phyloP scores from a whole-genome alignment of 441 rosid species.

The Gossypium schwendimanii region DNA sequence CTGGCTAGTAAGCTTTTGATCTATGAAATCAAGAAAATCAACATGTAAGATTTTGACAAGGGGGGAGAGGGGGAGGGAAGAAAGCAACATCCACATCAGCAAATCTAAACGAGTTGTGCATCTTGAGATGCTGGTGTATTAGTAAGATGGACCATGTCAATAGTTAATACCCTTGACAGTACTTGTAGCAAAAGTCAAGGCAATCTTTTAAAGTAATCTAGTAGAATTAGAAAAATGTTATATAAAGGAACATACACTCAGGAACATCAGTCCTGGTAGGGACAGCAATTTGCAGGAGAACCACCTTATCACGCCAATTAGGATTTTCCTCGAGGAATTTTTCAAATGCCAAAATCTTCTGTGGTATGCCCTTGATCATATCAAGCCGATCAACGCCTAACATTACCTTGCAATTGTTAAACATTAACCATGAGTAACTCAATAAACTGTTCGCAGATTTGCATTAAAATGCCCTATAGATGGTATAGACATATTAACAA shows the following conservation, averaged over 20 bases:
- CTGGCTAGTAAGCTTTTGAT: slow-evolving; percentile 73
- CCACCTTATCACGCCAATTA: slow-evolving; percentile 73
- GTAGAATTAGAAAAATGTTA: background rate
- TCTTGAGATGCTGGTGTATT: too few relatives aligned
- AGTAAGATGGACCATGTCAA: background rate
- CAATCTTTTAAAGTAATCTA: background rate
- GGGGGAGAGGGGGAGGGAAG: background rate
- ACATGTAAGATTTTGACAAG: background rate
- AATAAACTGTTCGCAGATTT: slow-evolving; percentile 2
- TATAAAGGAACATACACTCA: slow-evolving; percentile 42
- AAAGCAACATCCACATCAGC: background rate
- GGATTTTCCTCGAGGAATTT: slow-evolving; percentile 76
- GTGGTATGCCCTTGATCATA: slow-evolving; percentile 84
- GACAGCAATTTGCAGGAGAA: slow-evolving; percentile 75
- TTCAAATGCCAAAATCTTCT: slow-evolving; percentile 77
- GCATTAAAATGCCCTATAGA: background rate
- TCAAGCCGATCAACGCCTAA: slow-evolving; percentile 81
- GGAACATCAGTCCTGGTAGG: slow-evolving; percentile 80
- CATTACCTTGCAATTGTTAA: slow-evolving; percentile 49
- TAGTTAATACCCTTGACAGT: background rate
- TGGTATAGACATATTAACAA: background rate
- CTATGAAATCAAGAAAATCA: slow-evolving; percentile 26
- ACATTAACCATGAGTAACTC: slow-evolving; percentile 6
- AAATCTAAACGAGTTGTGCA: background rate
- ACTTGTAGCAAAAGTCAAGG: background rate